Conservation (phyloP, 2,329 filamentous ascomycete genomes). For the Neofusicoccum sp. region DNA sequence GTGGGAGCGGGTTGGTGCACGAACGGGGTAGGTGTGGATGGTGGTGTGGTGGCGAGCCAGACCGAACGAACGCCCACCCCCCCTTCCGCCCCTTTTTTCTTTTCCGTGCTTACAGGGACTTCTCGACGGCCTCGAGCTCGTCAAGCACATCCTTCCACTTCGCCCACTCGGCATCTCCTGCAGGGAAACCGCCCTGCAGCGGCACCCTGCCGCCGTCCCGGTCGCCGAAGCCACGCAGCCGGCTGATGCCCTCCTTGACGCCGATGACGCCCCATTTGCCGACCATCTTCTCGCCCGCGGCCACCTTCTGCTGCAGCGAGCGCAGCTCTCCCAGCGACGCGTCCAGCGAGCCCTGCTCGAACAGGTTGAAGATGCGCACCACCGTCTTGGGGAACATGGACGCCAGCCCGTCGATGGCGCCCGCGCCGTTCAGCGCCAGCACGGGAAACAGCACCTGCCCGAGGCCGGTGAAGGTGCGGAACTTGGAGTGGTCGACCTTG, state of each 20-base stretch:
- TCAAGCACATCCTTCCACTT: conserved; percentile 16
- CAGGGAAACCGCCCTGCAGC: conserved; percentile 38
- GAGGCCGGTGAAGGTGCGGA: conserved; percentile 59
- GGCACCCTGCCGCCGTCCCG: conserved; percentile 51
- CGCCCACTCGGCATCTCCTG: conserved; percentile 17
- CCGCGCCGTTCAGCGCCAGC: conserved; percentile 58
- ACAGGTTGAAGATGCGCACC: conserved; percentile 54
- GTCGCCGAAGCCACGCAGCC: conserved; percentile 55
- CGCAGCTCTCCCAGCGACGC: conserved; percentile 47
- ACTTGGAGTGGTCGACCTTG: conserved; percentile 52
- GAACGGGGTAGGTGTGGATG: neutral
- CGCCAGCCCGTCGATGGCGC: conserved; percentile 61
- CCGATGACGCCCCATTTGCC: conserved; percentile 57
- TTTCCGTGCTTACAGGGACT: conserved; percentile 1
- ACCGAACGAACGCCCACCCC: too few relatives aligned
- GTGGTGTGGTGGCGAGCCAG: too few relatives aligned
- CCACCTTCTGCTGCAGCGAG: conserved; percentile 57
- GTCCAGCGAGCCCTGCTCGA: conserved; percentile 24
- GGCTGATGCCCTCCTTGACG: conserved; percentile 58
- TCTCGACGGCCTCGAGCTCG: conserved; percentile 18
- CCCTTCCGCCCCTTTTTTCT: neutral
- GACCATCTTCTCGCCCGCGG: conserved; percentile 58
- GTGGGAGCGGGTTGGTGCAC: too few relatives aligned
- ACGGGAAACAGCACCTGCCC: conserved; percentile 61
- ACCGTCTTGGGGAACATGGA: conserved; percentile 60